Percentiles rank a stretch among this genome's conserved stretches.
Conservation (phyloP, 176 grass and related monocot species). For the Triticum timopheevii region DNA sequence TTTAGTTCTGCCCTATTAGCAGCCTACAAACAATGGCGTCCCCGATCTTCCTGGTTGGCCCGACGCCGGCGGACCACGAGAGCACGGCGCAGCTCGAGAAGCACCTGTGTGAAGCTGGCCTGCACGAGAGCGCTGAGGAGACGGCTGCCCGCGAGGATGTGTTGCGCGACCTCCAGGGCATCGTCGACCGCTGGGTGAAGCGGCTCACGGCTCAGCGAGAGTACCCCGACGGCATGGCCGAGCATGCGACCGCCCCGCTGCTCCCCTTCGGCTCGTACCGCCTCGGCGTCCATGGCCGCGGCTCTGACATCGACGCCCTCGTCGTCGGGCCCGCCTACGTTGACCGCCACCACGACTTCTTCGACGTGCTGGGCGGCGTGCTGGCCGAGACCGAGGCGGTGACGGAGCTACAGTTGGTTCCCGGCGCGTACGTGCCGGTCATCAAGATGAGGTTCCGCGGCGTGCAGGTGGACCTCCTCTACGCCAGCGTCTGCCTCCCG, state of each 20-base stretch:
- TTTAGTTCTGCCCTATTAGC: no score
- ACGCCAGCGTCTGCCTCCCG: constrained; percentile 54
- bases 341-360: constrained; percentile 66
- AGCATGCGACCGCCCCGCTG: constrained; percentile 64
- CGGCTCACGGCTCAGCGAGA: constrained; percentile 54
- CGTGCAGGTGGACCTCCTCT: constrained; percentile 78
- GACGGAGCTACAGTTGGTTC: constrained; percentile 61
- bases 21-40: no score
- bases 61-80: not conserved
- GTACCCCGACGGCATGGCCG: constrained; percentile 57
- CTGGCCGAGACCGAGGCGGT: constrained; percentile 54
- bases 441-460: constrained; percentile 66
- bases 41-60: constrained; percentile 23
- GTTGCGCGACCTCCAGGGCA: constrained; percentile 56
- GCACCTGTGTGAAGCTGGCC: constrained; percentile 47
- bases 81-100: constrained; percentile 36
- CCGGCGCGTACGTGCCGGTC: constrained; percentile 77
- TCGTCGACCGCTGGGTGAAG: constrained; percentile 67
- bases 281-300: constrained; percentile 75
- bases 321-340: constrained; percentile 76
- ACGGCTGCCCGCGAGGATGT: constrained; percentile 43
- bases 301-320: constrained; percentile 77
- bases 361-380: constrained; percentile 44
- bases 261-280: constrained; percentile 81
- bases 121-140: constrained; percentile 60